Evolutionary conservation across 495 filamentous ascomycete genomes (phyloP).

Genomic region (Diplogelasinospora grovesii): DNA sequence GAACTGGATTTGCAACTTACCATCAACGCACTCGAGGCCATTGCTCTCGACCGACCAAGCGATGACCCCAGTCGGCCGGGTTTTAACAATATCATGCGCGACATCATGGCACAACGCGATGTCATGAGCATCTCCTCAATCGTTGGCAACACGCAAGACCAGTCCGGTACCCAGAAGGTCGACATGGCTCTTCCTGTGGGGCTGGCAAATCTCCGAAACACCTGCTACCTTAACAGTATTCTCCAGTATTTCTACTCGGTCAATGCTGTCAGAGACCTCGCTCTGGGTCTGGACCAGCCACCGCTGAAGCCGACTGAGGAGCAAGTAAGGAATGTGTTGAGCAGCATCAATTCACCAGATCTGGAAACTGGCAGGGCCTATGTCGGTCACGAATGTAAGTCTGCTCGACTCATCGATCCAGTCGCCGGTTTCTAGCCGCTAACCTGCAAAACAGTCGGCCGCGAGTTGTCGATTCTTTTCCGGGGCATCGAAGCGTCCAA

Average conservation of each 20-base stretch:
- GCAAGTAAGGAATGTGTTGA: slow-evolving; percentile 53
- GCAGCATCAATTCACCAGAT: slow-evolving; percentile 42
- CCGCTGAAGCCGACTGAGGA: slow-evolving; percentile 56
- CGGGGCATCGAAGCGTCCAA: slow-evolving; percentile 56
- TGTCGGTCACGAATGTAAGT: slow-evolving; percentile 53
- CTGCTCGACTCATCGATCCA: not conserved
- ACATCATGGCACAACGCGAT: slow-evolving; percentile 4
- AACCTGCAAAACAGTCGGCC: slow-evolving; percentile 47
- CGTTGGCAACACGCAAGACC: not conserved
- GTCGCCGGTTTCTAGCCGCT: too few species aligned
- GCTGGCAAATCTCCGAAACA: slow-evolving; percentile 89
- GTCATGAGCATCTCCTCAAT: not conserved
- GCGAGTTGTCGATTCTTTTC: slow-evolving; percentile 69
- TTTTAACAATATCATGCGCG: slow-evolving; percentile 10
- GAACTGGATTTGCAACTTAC: slow-evolving; percentile 6
- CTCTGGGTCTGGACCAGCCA: slow-evolving; percentile 63
- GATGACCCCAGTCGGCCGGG: slow-evolving; percentile 10
- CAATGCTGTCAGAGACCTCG: slow-evolving; percentile 71
- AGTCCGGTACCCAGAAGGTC: not conserved
- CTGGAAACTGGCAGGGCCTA: slow-evolving; percentile 36
- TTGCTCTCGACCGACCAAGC: not conserved
- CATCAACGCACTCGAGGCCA: slow-evolving; percentile 16
- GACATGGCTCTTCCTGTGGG: slow-evolving; percentile 63
- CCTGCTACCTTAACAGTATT: slow-evolving; percentile 95
- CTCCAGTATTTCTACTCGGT: slow-evolving; percentile 94